A percentile compares a stretch with the other conserved stretches of the same genome.
These are phyloP conservation scores for Agroathelia rolfsii DNA, from an alignment of 1,284 basidiomycete species.

Conservation along the genomic window DNA sequence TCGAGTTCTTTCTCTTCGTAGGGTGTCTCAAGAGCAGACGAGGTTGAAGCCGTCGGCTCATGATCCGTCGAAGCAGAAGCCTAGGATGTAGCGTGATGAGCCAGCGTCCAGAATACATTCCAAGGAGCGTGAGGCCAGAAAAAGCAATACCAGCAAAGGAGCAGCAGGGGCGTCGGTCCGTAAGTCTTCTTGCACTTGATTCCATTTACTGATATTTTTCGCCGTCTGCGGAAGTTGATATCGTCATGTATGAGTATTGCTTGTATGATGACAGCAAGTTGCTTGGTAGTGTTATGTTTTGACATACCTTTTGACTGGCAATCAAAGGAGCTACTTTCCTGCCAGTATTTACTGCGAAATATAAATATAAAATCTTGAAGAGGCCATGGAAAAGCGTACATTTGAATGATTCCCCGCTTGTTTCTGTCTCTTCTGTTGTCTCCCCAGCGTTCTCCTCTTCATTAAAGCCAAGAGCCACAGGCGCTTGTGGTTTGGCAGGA, in stretches of 20 bases:
- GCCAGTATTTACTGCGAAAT: conserved; percentile 38
- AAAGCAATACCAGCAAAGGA: conserved; percentile 26
- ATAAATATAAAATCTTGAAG: conserved; percentile 20
- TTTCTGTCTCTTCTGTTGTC: conserved; percentile 41
- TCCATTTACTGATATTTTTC: conserved; percentile 91
- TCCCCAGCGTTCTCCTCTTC: conserved; percentile 30
- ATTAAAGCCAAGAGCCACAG: conserved; percentile 30
- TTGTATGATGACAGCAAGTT: too few relatives aligned
- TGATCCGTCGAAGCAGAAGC: conserved; percentile 15
- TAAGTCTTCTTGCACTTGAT: conserved; percentile 84
- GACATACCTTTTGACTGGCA: conserved; percentile 77
- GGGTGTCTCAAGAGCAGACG: conserved; percentile 27
- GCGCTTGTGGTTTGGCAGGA: conserved; percentile 45
- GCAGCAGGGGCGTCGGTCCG: conserved; percentile 24
- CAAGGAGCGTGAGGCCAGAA: conserved; percentile 20
- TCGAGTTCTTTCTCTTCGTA: conserved; percentile 63
- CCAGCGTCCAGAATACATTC: conserved; percentile 22
- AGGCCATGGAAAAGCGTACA: conserved; percentile 10
- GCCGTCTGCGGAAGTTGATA: conserved; percentile 44
- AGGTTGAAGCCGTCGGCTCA: conserved; percentile 15
- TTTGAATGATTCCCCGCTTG: conserved; percentile 31
- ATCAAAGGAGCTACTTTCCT: conserved; percentile 79
- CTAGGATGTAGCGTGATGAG: conserved; percentile 9
- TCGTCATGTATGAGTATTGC: neutral
- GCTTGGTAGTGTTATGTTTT: too few relatives aligned